These are phyloP conservation scores for Nemania sp. DNA, from an alignment of 2,329 filamentous ascomycete genomes.

Conservation along the genomic window DNA sequence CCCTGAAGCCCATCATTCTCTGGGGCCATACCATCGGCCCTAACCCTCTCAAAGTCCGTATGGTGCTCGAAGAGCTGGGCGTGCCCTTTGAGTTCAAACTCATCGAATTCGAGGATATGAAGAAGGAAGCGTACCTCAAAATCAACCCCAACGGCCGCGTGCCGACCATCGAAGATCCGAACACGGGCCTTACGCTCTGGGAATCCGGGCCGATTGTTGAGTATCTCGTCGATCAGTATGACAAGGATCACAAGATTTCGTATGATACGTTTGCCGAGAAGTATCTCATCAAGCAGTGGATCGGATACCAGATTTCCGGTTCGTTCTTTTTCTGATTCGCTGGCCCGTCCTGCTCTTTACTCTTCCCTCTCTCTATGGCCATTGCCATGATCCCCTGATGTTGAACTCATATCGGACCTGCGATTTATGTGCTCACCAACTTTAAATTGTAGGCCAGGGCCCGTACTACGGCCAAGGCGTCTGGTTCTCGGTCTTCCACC, in stretches of 20 bases:
- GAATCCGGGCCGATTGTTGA: constrained; percentile 30
- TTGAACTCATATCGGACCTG: neutral
- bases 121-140: constrained; percentile 16
- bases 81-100: constrained; percentile 34
- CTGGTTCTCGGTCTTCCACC: constrained; percentile 48
- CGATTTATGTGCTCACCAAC: neutral
- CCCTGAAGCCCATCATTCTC: constrained; percentile 39
- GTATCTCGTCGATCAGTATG: constrained; percentile 40
- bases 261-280: constrained; percentile 38
- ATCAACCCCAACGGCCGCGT: constrained; percentile 30
- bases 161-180: constrained; percentile 30
- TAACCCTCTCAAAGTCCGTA: constrained; percentile 39
- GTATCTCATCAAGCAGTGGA: constrained; percentile 47
- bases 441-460: constrained; percentile 41
- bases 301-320: constrained; percentile 49
- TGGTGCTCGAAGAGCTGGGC: constrained; percentile 38
- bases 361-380: neutral
- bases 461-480: constrained; percentile 52
- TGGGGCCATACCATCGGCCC: constrained; percentile 33
- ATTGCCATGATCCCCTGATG: neutral
- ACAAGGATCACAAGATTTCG: constrained; percentile 45
- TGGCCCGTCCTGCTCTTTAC: neutral
- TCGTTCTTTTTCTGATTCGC: neutral
- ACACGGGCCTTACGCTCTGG: constrained; percentile 27
- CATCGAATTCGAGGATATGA: constrained; percentile 20